Evolutionary conservation across 139 green algal species (phyloP).

Genomic region (Desmodesmus armatus): DNA sequence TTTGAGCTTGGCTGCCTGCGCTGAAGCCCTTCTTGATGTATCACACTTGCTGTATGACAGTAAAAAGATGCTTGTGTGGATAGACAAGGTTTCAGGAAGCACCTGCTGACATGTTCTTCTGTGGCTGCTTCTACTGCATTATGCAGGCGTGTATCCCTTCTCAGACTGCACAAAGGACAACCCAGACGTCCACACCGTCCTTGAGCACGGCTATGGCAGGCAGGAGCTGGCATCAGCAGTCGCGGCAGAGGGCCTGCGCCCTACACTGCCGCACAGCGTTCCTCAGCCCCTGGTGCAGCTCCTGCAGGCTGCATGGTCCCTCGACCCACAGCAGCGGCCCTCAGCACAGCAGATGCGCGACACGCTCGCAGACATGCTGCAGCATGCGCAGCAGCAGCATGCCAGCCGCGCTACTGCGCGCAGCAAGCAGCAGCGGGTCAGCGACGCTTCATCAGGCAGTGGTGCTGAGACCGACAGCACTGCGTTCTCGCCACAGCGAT

Average conservation of each 20-base stretch:
- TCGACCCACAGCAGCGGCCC: conserved; percentile 60
- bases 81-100: too few relatives aligned
- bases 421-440: neutral
- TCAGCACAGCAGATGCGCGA: conserved; percentile 56
- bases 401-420: neutral
- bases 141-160: conserved; percentile 66
- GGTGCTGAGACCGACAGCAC: too few relatives aligned
- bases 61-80: too few relatives aligned
- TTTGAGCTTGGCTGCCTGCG: too few relatives aligned
- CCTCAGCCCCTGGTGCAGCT: conserved; percentile 53
- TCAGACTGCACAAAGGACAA: conserved; percentile 88
- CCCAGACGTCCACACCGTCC: conserved; percentile 87
- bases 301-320: conserved; percentile 74
- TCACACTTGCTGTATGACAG: too few relatives aligned
- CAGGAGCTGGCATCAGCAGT: conserved; percentile 89
- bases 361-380: conserved; percentile 7
- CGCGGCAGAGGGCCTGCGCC: conserved; percentile 82
- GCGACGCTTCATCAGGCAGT: neutral
- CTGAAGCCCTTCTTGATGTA: too few relatives aligned
- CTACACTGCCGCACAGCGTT: conserved; percentile 55
- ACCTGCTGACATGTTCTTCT: too few relatives aligned
- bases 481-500: neutral
- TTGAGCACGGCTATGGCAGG: conserved; percentile 92
- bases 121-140: too few relatives aligned
- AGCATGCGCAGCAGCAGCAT: conserved; percentile 19